These are phyloP conservation scores for Moricandia moricandioides DNA, from an alignment of 345 rosid species.

Conservation along the genomic window DNA sequence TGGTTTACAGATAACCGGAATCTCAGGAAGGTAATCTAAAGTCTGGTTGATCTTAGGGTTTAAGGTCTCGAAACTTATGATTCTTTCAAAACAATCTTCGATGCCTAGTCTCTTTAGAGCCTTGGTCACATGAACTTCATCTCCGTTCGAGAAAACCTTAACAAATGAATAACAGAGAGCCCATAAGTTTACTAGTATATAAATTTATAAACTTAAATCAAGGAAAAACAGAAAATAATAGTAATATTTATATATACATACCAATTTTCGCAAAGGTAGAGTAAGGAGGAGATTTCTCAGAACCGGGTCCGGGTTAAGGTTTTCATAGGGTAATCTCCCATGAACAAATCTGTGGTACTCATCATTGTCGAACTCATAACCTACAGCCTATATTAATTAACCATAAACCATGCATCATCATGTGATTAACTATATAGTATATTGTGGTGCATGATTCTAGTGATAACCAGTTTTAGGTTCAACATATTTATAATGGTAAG, in stretches of 20 bases:
- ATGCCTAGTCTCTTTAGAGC: conserved; percentile 70
- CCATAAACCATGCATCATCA: background rate
- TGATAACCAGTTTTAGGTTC: background rate
- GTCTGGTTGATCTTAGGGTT: conserved; percentile 50
- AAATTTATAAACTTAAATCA: background rate
- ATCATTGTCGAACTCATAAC: conserved; percentile 74
- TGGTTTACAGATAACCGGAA: conserved; percentile 80
- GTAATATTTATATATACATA: conserved; percentile 8
- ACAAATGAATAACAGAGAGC: background rate
- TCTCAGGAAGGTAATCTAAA: conserved; percentile 43
- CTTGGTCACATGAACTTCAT: conserved; percentile 62
- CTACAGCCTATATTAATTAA: conserved; percentile 55
- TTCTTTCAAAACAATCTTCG: conserved; percentile 89
- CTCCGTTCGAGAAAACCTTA: conserved; percentile 94
- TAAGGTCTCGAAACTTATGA: conserved; percentile 82
- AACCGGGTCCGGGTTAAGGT: conserved; percentile 76
- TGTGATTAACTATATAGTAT: background rate
- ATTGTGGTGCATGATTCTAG: background rate
- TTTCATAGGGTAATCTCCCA: conserved; percentile 77
- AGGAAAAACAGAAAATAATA: background rate
- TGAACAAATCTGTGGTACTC: conserved; percentile 80
- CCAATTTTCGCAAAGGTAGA: conserved; percentile 72
- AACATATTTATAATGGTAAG: background rate
- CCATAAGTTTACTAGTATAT: background rate
- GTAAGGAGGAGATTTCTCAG: conserved; percentile 62